Evolutionary conservation across 148 eudicot species (phyloP).

Genomic region (Rheum nobile): DNA sequence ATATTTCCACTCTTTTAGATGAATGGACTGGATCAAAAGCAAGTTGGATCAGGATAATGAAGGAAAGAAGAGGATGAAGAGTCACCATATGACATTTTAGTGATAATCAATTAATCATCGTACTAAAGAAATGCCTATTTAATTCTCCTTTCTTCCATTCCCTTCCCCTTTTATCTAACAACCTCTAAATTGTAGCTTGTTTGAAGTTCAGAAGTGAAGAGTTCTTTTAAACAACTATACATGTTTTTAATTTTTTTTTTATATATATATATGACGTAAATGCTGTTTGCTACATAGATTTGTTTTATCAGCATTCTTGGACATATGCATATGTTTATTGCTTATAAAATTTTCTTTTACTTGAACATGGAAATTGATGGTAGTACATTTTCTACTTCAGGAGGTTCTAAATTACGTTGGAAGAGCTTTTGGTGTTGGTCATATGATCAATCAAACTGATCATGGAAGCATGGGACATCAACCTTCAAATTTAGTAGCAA

Average conservation of each 20-base stretch:
- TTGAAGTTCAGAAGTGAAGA: background rate
- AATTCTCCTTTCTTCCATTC: background rate
- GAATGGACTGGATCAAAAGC: background rate
- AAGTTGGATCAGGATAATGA: background rate
- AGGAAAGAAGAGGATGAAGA: background rate
- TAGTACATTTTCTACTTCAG: slow-evolving; percentile 23
- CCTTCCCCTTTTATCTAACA: background rate
- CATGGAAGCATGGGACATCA: slow-evolving; percentile 45
- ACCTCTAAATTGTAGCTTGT: background rate
- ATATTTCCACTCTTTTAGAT: background rate
- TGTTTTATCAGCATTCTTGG: background rate
- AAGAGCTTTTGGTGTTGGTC: slow-evolving; percentile 47
- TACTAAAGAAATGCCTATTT: background rate
- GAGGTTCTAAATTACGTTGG: slow-evolving; percentile 74
- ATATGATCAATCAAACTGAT: slow-evolving; percentile 48
- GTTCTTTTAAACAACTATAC: background rate
- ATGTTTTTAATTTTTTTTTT: background rate
- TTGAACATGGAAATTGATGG: background rate
- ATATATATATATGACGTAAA: background rate
- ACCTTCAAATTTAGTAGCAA: slow-evolving; percentile 30
- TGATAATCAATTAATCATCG: background rate
- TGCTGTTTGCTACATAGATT: background rate
- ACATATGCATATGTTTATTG: background rate
- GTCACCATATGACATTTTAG: background rate
- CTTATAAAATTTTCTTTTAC: background rate